These are phyloP conservation scores for Naganishia sp. DNA, from an alignment of 1,284 basidiomycete species.

Conservation along the genomic window DNA sequence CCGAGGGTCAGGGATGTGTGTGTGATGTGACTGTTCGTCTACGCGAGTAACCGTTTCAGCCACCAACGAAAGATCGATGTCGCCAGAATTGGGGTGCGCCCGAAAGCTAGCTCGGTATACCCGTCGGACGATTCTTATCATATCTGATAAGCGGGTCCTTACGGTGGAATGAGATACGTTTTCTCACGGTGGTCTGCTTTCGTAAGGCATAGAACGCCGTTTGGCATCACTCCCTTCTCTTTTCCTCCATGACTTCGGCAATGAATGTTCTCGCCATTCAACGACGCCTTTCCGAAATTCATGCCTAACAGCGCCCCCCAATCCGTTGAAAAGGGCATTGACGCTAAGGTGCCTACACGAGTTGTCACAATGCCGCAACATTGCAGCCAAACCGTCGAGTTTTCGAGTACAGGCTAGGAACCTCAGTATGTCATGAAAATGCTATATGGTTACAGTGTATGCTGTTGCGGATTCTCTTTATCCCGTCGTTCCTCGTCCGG, in stretches of 20 bases:
- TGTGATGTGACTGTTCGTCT: background rate
- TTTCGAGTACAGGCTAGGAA: background rate
- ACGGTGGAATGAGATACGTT: background rate
- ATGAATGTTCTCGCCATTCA: too few species aligned
- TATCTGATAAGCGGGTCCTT: constrained; percentile 30
- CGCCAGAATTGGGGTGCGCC: too few species aligned
- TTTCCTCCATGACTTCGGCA: background rate
- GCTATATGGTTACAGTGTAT: background rate
- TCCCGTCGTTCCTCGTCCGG: constrained; percentile 2
- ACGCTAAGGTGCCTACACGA: background rate
- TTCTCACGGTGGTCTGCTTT: constrained; percentile 11
- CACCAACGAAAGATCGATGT: constrained; percentile 4
- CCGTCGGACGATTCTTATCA: constrained; percentile 28
- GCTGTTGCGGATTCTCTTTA: background rate
- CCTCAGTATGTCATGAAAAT: background rate
- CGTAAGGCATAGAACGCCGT: too few species aligned
- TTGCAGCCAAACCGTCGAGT: background rate
- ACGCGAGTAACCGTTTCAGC: constrained; percentile 10
- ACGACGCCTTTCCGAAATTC: too few species aligned
- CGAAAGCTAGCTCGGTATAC: constrained; percentile 8
- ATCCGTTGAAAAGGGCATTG: background rate
- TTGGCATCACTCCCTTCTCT: background rate
- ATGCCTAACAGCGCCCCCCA: too few species aligned
- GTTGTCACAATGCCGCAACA: too few species aligned
- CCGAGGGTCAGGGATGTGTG: too few species aligned